Percentiles rank a stretch among this genome's conserved stretches.
These are phyloP conservation scores for Zymoseptoria pseudotritici DNA, from an alignment of 2,329 filamentous ascomycete species.

Conservation along the genomic window DNA sequence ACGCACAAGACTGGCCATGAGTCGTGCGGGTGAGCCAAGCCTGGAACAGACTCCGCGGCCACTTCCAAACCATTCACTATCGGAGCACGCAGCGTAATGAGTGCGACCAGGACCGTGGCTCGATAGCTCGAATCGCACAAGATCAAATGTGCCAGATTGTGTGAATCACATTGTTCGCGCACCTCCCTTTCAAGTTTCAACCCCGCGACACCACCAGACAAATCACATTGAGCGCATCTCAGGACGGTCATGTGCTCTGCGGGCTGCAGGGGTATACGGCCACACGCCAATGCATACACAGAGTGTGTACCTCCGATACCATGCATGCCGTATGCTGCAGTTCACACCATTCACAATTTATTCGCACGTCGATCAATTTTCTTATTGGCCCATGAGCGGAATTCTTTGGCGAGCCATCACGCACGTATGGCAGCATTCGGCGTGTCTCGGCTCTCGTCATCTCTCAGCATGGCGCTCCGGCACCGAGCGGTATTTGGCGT, in stretches of 20 bases:
- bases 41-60: neutral
- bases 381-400: neutral
- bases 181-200: no score
- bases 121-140: neutral
- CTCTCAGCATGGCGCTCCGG: neutral
- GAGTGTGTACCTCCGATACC: neutral
- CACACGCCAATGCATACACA: neutral
- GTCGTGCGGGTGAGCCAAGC: neutral
- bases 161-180: neutral
- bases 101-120: neutral
- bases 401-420: neutral
- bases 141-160: neutral
- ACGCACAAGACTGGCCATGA: neutral
- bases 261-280: neutral
- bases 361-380: neutral
- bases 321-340: neutral
- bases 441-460: neutral
- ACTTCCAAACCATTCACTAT: neutral
- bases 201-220: no score
- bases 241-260: neutral
- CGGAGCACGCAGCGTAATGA: neutral
- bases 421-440: neutral
- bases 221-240: neutral
- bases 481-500: neutral
- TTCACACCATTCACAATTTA: no score